phyloP scores from a whole-genome alignment of 2,329 filamentous ascomycete species.

The Cordyceps javanica region DNA sequence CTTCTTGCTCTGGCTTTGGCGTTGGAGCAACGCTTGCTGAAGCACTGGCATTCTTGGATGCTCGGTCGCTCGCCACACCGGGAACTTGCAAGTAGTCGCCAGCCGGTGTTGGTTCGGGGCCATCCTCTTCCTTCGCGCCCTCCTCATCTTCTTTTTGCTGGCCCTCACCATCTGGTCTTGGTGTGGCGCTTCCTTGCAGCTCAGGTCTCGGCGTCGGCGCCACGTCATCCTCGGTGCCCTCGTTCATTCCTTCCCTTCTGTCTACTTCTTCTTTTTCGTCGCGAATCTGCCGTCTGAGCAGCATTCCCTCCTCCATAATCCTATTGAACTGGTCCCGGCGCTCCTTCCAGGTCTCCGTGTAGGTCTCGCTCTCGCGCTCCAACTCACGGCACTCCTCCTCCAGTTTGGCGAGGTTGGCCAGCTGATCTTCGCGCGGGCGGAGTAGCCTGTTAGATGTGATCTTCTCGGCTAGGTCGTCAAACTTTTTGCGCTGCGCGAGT shows the following conservation, averaged over 20 bases:
- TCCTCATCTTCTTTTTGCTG: conserved; percentile 19
- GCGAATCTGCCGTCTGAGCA: conserved; percentile 76
- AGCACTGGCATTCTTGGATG: conserved; percentile 21
- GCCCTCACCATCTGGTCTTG: conserved; percentile 35
- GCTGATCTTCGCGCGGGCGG: conserved; percentile 77
- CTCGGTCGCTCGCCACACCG: conserved; percentile 17
- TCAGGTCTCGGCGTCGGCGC: conserved; percentile 46
- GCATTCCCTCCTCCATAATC: conserved; percentile 87
- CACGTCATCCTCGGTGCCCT: conserved; percentile 55
- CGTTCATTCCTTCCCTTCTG: conserved; percentile 73
- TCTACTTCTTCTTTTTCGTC: conserved; percentile 96
- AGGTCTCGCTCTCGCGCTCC: conserved; percentile 75
- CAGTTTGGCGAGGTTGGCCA: conserved; percentile 69
- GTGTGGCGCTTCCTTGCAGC: conserved; percentile 46
- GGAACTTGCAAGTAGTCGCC: conserved; percentile 14
- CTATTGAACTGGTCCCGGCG: conserved; percentile 78
- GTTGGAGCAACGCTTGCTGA: conserved; percentile 22
- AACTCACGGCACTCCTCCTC: conserved; percentile 84
- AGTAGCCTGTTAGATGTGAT: conserved; percentile 78
- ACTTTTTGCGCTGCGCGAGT: conserved; percentile 72
- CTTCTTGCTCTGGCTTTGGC: conserved; percentile 17
- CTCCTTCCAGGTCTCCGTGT: conserved; percentile 78
- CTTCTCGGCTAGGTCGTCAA: conserved; percentile 81
- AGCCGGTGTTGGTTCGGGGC: conserved; percentile 26
- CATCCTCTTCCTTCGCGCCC: conserved; percentile 25